Percentiles rank a stretch among this genome's conserved stretches.
phyloP scores from a whole-genome alignment of 192 early-diverging fungal genomes.

The Coemansia sp. region DNA sequence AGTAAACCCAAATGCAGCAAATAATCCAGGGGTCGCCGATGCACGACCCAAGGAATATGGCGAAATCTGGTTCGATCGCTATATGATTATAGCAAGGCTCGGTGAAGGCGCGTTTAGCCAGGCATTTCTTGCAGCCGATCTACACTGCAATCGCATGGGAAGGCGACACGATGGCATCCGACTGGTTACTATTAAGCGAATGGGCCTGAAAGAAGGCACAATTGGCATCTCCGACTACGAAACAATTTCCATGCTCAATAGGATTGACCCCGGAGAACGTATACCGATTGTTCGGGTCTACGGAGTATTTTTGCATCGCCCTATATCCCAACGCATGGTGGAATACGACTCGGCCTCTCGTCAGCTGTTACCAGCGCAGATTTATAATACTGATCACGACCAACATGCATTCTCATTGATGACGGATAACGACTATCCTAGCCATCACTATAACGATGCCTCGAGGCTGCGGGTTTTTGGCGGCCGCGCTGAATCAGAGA shows the following conservation, averaged over 20 bases:
- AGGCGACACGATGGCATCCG: constrained; percentile 41
- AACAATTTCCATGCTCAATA: constrained; percentile 44
- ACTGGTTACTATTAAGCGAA: constrained; percentile 48
- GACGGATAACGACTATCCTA: background rate
- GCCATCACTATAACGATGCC: background rate
- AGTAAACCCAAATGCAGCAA: background rate
- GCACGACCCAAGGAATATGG: constrained; percentile 41
- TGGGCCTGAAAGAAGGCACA: constrained; percentile 34
- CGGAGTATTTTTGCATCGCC: constrained; percentile 38
- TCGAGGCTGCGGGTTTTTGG: constrained; percentile 30
- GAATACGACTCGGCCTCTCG: constrained; percentile 22
- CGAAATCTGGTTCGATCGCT: constrained; percentile 52
- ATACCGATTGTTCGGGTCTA: constrained; percentile 45
- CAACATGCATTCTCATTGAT: background rate
- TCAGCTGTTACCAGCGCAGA: constrained; percentile 19
- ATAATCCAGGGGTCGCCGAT: constrained; percentile 7
- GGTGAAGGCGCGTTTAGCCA: constrained; percentile 55
- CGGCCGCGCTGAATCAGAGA: background rate
- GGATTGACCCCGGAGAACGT: constrained; percentile 34
- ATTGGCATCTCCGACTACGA: constrained; percentile 52
- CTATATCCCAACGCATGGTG: constrained; percentile 10
- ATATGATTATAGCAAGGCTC: constrained; percentile 43
- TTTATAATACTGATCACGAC: background rate
- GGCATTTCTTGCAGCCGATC: constrained; percentile 45
- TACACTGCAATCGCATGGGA: constrained; percentile 43